phyloP scores from a whole-genome alignment of 805 yeast species.

The baker's yeast (Saccharomyces cerevisiae) region DNA sequence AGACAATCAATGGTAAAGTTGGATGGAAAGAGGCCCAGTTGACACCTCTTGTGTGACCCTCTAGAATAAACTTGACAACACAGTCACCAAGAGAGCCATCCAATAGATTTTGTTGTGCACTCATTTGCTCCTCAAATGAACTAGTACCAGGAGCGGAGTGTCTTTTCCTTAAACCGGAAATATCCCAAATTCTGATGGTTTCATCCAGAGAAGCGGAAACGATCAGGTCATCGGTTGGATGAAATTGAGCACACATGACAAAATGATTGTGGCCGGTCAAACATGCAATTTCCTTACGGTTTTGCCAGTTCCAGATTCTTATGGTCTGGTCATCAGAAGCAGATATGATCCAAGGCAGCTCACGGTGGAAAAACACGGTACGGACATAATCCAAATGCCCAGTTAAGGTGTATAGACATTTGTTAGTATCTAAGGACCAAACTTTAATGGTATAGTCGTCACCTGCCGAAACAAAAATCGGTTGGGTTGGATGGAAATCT shows the following conservation, averaged over 20 bases:
- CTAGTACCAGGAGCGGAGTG: conserved; percentile 73
- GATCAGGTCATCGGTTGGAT: conserved; percentile 87
- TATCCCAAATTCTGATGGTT: conserved; percentile 99
- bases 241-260: conserved; percentile 97
- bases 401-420: conserved; percentile 80
- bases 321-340: conserved; percentile 97
- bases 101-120: conserved; percentile 57
- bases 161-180: conserved; percentile 85
- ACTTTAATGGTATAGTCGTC: conserved; percentile 93
- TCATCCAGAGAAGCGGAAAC: conserved; percentile 95
- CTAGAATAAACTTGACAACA: conserved; percentile 87
- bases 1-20: conserved; percentile 84
- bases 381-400: conserved; percentile 96
- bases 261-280: conserved; percentile 97
- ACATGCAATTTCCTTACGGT: conserved; percentile 93
- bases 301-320: conserved; percentile 99
- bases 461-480: conserved; percentile 93
- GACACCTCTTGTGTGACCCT: conserved; percentile 98
- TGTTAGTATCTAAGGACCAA: conserved; percentile 88
- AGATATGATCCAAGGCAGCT: conserved; percentile 94
- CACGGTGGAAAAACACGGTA: conserved; percentile 89
- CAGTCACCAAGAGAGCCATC: conserved; percentile 96
- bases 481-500: conserved; percentile 96
- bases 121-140: conserved; percentile 37
- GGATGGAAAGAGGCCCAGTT: conserved; percentile 99